Evolutionary conservation across 2,329 filamentous ascomycete species (phyloP).

Genomic region (Fusarium heterosporum): DNA sequence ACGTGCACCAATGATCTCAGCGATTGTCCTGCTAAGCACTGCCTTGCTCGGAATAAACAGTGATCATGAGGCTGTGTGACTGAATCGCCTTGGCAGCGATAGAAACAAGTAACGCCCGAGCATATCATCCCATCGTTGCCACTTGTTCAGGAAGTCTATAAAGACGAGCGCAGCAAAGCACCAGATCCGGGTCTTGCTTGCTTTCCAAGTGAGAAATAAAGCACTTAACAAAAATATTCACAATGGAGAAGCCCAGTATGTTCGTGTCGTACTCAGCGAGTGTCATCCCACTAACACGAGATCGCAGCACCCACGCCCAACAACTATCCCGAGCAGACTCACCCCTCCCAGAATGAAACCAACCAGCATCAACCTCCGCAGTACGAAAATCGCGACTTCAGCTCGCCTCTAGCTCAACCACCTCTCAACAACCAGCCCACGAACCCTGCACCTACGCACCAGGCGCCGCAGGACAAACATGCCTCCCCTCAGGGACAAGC

Average conservation of each 20-base stretch:
- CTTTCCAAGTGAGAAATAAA: background rate
- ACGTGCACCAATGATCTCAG: background rate
- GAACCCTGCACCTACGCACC: background rate
- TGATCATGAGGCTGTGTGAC: background rate
- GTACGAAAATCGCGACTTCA: constrained; percentile 15
- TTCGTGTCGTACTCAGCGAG: background rate
- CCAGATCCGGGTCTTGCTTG: background rate
- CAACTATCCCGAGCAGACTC: constrained; percentile 4
- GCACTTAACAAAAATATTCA: background rate
- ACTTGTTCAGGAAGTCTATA: background rate
- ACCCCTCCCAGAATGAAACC: background rate
- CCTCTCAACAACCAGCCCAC: constrained; percentile 10
- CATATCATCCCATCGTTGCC: constrained; percentile 11
- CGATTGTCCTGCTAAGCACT: background rate
- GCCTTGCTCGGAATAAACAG: background rate
- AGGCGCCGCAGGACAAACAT: background rate
- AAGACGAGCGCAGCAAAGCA: background rate
- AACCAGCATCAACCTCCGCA: constrained; percentile 18
- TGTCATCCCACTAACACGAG: background rate
- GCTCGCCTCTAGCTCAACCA: constrained; percentile 25
- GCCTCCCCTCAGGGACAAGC: background rate
- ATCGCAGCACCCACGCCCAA: constrained; percentile 10
- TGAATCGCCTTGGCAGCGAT: background rate
- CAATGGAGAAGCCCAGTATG: constrained; percentile 41
- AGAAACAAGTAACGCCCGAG: background rate